A percentile compares a stretch with the other conserved stretches of the same genome.
Evolutionary conservation across 257 asterid species (phyloP).

Genomic region (Forsythia viridissima): DNA sequence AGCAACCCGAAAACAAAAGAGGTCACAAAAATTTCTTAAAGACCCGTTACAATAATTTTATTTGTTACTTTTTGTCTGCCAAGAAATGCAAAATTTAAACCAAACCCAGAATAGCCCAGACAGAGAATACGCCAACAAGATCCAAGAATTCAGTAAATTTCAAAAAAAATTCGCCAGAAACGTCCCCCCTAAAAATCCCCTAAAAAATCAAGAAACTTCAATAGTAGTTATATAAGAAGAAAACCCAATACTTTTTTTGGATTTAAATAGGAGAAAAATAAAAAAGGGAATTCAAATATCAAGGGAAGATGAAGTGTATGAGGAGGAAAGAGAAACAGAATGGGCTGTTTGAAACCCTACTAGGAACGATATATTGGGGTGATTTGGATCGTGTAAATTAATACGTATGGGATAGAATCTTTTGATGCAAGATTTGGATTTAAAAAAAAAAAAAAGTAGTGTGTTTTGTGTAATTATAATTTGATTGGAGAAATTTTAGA

Average conservation of each 20-base stretch:
- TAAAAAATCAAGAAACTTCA: too few relatives aligned
- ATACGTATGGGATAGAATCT: slow-evolving; percentile 16
- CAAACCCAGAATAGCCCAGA: slow-evolving; percentile 3
- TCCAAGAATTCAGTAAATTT: slow-evolving; percentile 2
- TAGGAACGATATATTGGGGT: slow-evolving; percentile 25
- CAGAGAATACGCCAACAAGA: neutral
- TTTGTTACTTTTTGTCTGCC: too few relatives aligned
- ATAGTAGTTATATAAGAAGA: too few relatives aligned
- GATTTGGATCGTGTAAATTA: slow-evolving; percentile 46
- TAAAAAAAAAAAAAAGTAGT: too few relatives aligned
- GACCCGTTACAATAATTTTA: too few relatives aligned
- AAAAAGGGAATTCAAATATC: slow-evolving; percentile 17
- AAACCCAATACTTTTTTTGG: neutral
- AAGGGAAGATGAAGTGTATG: neutral
- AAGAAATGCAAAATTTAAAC: too few relatives aligned
- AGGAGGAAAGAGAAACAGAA: slow-evolving; percentile 1
- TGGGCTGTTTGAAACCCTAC: slow-evolving; percentile 41
- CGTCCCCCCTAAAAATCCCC: neutral
- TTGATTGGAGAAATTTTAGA: slow-evolving; percentile 14
- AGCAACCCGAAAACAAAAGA: neutral
- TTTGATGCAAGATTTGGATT: slow-evolving; percentile 1
- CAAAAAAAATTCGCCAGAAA: neutral
- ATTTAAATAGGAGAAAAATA: too few relatives aligned
- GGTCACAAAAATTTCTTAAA: neutral
- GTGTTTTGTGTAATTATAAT: neutral